Percentiles rank a stretch among this genome's conserved stretches.
Conservation (phyloP, 129 eudicot genomes). For the Centaurea solstitialis region DNA sequence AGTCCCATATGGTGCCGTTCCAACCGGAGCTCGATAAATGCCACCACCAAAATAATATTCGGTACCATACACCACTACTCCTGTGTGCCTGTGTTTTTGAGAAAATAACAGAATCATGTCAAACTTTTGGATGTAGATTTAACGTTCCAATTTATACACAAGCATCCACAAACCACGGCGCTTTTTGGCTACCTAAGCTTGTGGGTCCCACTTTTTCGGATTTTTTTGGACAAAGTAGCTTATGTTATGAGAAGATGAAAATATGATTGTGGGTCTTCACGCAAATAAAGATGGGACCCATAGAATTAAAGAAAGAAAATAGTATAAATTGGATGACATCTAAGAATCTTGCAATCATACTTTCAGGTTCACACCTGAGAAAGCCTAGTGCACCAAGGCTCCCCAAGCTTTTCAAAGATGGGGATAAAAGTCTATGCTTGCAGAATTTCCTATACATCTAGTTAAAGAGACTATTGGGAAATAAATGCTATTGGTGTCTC, state of each 20-base stretch:
- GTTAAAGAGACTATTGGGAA: not conserved
- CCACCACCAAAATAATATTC: constrained; percentile 94
- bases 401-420: not conserved
- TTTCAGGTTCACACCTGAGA: not conserved
- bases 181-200: not conserved
- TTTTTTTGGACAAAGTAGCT: too few relatives aligned
- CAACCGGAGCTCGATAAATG: constrained; percentile 58
- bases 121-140: not conserved
- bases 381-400: not conserved
- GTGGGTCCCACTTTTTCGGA: not conserved
- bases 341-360: not conserved
- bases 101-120: not conserved
- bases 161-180: not conserved
- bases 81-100: constrained; percentile 66
- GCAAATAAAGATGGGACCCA: not conserved
- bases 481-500: too few relatives aligned
- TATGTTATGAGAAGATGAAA: not conserved
- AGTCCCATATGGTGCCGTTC: constrained; percentile 76
- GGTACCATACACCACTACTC: constrained; percentile 71
- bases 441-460: not conserved
- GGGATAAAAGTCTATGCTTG: not conserved
- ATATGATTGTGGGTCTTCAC: not conserved
- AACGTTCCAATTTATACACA: not conserved
- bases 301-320: not conserved
- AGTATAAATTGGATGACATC: not conserved